Evolutionary conservation across 768 basidiomycete genomes (phyloP).

Genomic region (Mycena latifolia): DNA sequence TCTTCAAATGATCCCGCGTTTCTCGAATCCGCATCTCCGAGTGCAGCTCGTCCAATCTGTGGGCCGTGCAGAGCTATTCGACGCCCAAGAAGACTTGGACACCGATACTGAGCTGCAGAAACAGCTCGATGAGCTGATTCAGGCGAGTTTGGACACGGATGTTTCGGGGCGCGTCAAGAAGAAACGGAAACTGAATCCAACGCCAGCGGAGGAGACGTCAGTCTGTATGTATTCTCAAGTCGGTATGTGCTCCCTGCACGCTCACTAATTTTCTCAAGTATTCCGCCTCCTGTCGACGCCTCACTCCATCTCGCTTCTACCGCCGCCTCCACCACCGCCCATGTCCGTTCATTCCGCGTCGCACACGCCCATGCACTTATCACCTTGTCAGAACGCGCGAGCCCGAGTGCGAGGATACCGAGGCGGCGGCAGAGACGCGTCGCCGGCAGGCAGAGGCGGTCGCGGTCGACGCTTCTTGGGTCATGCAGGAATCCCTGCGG

Average conservation of each 20-base stretch:
- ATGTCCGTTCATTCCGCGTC: slow-evolving; percentile 46
- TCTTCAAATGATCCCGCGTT: no score
- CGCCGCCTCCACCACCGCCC: slow-evolving; percentile 54
- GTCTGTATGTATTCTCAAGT: slow-evolving; percentile 3
- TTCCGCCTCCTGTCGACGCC: slow-evolving; percentile 66
- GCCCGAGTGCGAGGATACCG: slow-evolving; percentile 64
- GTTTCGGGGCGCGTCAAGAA: slow-evolving; percentile 19
- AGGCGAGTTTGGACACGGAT: slow-evolving; percentile 11
- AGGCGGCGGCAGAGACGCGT: slow-evolving; percentile 57
- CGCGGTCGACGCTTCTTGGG: slow-evolving; percentile 53
- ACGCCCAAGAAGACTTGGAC: slow-evolving; percentile 11
- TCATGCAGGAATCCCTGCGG: slow-evolving; percentile 42
- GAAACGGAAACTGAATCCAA: slow-evolving; percentile 9
- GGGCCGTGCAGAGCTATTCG: slow-evolving; percentile 50
- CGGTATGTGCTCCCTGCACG: slow-evolving; percentile 18
- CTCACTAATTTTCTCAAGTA: slow-evolving; percentile 43
- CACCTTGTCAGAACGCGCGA: slow-evolving; percentile 53
- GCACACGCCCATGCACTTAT: neutral
- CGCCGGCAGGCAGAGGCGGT: slow-evolving; percentile 50
- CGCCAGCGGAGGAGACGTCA: neutral
- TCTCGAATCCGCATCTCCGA: slow-evolving; percentile 60
- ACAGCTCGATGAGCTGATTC: slow-evolving; percentile 37
- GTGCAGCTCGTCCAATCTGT: slow-evolving; percentile 46
- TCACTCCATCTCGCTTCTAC: slow-evolving; percentile 54
- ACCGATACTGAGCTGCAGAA: slow-evolving; percentile 33